These are phyloP conservation scores for Solanum sejunctum DNA, from an alignment of 257 asterid species.

Conservation along the genomic window DNA sequence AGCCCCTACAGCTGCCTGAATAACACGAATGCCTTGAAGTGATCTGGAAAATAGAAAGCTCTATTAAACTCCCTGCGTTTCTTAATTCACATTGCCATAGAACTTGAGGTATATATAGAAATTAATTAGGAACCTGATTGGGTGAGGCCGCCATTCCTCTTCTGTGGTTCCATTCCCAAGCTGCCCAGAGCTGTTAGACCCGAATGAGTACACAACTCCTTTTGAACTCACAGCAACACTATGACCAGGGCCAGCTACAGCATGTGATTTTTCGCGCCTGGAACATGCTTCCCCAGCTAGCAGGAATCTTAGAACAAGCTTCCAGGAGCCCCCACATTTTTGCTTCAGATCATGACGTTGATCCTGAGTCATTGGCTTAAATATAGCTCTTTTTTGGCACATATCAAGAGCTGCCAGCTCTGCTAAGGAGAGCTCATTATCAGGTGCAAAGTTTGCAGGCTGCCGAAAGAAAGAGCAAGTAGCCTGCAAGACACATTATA, in stretches of 20 bases:
- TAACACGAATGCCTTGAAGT: slow-evolving; percentile 74
- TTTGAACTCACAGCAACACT: slow-evolving; percentile 78
- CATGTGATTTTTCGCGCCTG: slow-evolving; percentile 90
- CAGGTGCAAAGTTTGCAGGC: slow-evolving; percentile 83
- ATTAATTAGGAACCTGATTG: slow-evolving; percentile 42
- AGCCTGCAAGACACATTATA: slow-evolving; percentile 48
- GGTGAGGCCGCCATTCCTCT: slow-evolving; percentile 66
- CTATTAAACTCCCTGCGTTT: slow-evolving; percentile 2
- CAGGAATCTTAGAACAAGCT: slow-evolving; percentile 76
- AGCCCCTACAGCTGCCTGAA: slow-evolving; percentile 92
- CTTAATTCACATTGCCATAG: not conserved
- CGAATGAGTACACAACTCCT: slow-evolving; percentile 84
- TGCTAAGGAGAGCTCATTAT: slow-evolving; percentile 69
- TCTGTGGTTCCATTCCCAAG: slow-evolving; percentile 84
- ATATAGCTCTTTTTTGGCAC: slow-evolving; percentile 88
- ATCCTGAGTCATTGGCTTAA: slow-evolving; percentile 69
- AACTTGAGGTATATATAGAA: not conserved
- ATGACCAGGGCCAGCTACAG: slow-evolving; percentile 99
- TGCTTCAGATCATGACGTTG: slow-evolving; percentile 48
- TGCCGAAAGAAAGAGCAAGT: slow-evolving; percentile 87
- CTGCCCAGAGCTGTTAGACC: slow-evolving; percentile 89
- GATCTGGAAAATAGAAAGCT: slow-evolving; percentile 50
- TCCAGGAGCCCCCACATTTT: slow-evolving; percentile 94
- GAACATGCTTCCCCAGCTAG: slow-evolving; percentile 89
- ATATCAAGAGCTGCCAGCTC: slow-evolving; percentile 98